Base-by-base conservation (phyloP, 345 rosid genomes). In the Salix arbutifolia region DNA sequence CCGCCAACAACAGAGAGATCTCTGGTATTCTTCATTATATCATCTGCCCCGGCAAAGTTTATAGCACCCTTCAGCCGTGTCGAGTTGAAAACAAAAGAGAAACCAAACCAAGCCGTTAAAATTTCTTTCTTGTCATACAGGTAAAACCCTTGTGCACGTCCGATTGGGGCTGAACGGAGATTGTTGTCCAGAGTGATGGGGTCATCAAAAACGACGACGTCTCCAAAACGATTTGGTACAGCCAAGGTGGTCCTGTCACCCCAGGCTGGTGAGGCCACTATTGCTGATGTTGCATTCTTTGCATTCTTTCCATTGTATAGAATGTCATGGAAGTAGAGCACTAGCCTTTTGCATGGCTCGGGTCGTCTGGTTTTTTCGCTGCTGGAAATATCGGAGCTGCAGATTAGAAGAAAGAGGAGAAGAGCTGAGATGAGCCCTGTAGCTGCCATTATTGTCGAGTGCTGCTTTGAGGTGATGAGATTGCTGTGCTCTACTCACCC, bases 1-100 rank as follows among this genome's bases (percentile, higher is more conserved):
- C 96, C 93, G n/a, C 96, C 96, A 0, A 92, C 84, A 4, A 92
- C 89, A 0, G 92, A 90, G 5, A 94, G 75, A 74, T 94, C 98
- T 75, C 97, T 88, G 5, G 93, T 89, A 78, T 85, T 84, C 74
- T 85, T 87, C 84, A 79, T 81, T 85, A 91, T 74, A 66, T 85
- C 85, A 76, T 92, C 91, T 0, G 93, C 92, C 19, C 98, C 94
- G 33, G 88, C 85, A 13, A 94, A 86, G 70, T 83, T 90, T 38
- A 92, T 19, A 61, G 85, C 90, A 6, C 97, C 97, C 61, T 78
- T 84, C 67, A 89, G 82, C 67, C 89, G 75, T 7, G 86, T 89
- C 1, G 90, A 87, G 84, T 90, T 88, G 76, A 94, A 90, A 26
- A 88, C 84, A 70, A 94, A 86, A 1, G 94, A 85, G 77, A 83